Base-by-base conservation (phyloP, 345 rosid species). In the Lepidium aucheri region DNA sequence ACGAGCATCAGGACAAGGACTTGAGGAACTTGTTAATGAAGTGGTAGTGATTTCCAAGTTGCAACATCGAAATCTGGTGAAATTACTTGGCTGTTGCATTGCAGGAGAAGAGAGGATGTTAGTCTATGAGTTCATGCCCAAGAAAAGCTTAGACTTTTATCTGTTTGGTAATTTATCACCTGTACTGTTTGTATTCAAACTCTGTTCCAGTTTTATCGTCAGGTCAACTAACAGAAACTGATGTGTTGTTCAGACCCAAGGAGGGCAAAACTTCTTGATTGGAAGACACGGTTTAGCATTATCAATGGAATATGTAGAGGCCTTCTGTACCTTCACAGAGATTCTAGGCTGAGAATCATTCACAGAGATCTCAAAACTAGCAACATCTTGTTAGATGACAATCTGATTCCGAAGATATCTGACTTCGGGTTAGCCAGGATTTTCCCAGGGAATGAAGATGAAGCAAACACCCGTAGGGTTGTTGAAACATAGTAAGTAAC, bases 11-110 rank as follows among this genome's bases (percentile, higher is more conserved):
- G 80, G 85, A 45, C 91, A 85, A 74, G 96, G 94, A 4, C 60
- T 77, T 1, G 70, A 71, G 40, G 90, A 86, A 54, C 83, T 89
- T 67, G 77, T 69, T 47, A 88, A 83, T 58, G 91, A 88, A 72
- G 82, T 86, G 39, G 32, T 73, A 18, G 73, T 86, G 56, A 85
- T 88, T 38, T 72, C 89, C 3, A 81, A 78, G 65, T 83, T 88
- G 40, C 92, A 88, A 39, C 92, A 88, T 43, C 64, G 82, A 11
- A 86, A 86, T 47, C 82, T 89, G 1, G 88, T 88, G 64, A 84
- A 70, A 14, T 79, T 86, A 38, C 53, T 80, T 0, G 86, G 94
- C 8, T 85, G 83, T 18, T 87, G 90, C 39, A 54, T 75, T 39
- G 61, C 83, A 46, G 69, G 74, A 62, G 87, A 82, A 17, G 93